Base-by-base conservation (phyloP, 192 early-diverging fungal species). In the Coemansia aciculifera region DNA sequence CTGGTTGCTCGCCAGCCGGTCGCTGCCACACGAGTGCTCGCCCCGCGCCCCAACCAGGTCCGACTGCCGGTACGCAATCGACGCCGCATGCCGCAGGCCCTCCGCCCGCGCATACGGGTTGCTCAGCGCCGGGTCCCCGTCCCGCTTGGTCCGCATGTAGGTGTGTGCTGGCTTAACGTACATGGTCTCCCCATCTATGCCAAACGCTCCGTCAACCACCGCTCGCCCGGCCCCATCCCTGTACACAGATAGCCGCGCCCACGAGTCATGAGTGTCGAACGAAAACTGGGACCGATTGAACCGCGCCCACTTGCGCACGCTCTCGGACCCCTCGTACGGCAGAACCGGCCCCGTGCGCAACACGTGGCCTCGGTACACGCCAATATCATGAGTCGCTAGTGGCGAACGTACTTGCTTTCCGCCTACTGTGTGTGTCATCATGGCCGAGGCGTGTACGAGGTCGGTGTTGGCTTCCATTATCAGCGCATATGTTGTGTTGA, bases 401-500 rank as follows among this genome's bases (percentile, higher is more conserved):
- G 42, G 49, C 9, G 65, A 62, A 21, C 60, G 65, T 36, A 54
- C 68, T 21, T 32, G 48, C 39, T 46, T n/a, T 23, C 62, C 68
- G 11, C 23, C 23, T 32, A 67, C 60, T 21, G 61, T 62, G 10
- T 49, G 67, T 24, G 68, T 73, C 57, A 78, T 66, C 15, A 66
- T 82, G 3, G 88, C 88, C 3, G 88, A 69, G 1, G 90, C 87
- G 69, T 92, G 90, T 51, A 92, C 69, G 40, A 92, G 64, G 67
- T 91, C 90, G 15, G 75, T 59, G 73, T 92, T 92, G 29, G 89
- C 90, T 66, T 87, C 85, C 24, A 92, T 75, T 43, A 91, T 67
- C 43, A 92, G 72, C 51, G 72, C 67, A 59, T 90, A 90, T 1
- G 90, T 90, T 24, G 80, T 82, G 70, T 90, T 90, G 81, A 79